Percentiles rank a stretch among this genome's conserved stretches.
Conservation (phyloP, 495 filamentous ascomycete genomes). For the Aspergillus affinis region DNA sequence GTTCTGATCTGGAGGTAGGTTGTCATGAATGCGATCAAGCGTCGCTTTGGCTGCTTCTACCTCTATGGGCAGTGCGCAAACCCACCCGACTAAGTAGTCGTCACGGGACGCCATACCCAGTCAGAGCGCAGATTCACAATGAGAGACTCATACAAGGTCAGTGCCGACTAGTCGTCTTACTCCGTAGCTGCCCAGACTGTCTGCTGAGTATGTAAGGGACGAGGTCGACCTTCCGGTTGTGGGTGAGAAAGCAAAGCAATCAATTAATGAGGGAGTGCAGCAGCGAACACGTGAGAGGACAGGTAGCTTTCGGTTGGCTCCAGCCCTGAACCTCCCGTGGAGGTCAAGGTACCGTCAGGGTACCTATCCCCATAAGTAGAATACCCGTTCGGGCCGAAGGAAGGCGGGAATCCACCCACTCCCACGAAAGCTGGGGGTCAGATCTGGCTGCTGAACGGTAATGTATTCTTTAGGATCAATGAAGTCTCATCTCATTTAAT, state of each 20-base stretch:
- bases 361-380: no score
- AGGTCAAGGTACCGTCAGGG: no score
- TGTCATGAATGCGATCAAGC: conserved; percentile 32
- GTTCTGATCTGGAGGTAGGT: conserved; percentile 19
- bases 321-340: no score
- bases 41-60: conserved; percentile 30
- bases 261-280: not conserved
- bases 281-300: conserved; percentile 2
- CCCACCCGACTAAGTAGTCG: conserved; percentile 32
- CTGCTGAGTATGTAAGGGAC: not conserved
- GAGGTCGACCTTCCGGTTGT: conserved; percentile 6
- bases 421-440: no score
- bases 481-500: no score
- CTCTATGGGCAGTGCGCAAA: conserved; percentile 33
- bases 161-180: conserved; percentile 5
- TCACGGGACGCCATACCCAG: conserved; percentile 22
- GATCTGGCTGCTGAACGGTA: no score
- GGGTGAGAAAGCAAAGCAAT: conserved; percentile 4
- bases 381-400: no score
- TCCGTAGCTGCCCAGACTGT: conserved; percentile 3
- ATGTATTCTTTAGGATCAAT: no score
- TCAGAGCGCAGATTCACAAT: conserved; percentile 11
- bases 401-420: no score
- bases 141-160: conserved; percentile 12
- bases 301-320: no score